Conservation (phyloP, 2,329 filamentous ascomycete species). For the Zasmidium angulare region DNA sequence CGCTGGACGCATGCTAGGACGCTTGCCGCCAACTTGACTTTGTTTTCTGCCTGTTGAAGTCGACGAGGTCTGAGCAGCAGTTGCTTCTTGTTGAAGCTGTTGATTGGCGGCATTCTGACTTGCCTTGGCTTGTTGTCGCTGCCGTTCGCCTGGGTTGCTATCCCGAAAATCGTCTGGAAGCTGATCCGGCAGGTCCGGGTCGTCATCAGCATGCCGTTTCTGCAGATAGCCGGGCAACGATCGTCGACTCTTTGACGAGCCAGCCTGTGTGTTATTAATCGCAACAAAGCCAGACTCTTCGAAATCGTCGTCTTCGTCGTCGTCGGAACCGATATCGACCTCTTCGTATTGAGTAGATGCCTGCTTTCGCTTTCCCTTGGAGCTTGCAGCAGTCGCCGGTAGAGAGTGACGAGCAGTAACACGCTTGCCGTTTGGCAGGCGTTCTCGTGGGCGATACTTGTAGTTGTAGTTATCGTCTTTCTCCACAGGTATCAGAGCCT, state of each 20-base stretch:
- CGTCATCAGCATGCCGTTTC: constrained; percentile 41
- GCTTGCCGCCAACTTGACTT: constrained; percentile 31
- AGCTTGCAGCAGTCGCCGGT: constrained; percentile 16
- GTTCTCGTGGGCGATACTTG: constrained; percentile 35
- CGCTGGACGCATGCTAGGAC: constrained; percentile 32
- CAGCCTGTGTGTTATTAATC: constrained; percentile 12
- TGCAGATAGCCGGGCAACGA: constrained; percentile 41
- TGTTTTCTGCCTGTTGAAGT: not conserved
- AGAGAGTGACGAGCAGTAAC: constrained; percentile 10
- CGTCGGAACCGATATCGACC: constrained; percentile 47
- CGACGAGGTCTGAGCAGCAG: constrained; percentile 10
- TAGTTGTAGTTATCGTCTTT: constrained; percentile 35
- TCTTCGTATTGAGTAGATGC: constrained; percentile 43
- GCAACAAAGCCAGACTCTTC: constrained; percentile 33
- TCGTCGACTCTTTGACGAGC: constrained; percentile 15
- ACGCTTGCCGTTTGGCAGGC: constrained; percentile 27
- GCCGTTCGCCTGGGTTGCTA: constrained; percentile 29
- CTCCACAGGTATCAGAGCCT: constrained; percentile 33
- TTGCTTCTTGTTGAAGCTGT: constrained; percentile 17
- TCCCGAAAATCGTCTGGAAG: constrained; percentile 45
- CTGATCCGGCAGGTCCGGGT: constrained; percentile 42
- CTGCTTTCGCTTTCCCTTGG: constrained; percentile 21
- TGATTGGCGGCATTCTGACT: constrained; percentile 6
- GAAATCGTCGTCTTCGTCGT: constrained; percentile 35
- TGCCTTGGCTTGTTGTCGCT: not conserved